Evolutionary conservation across 2,329 filamentous ascomycete species (phyloP).

Genomic region (Aspergillus tamarii): DNA sequence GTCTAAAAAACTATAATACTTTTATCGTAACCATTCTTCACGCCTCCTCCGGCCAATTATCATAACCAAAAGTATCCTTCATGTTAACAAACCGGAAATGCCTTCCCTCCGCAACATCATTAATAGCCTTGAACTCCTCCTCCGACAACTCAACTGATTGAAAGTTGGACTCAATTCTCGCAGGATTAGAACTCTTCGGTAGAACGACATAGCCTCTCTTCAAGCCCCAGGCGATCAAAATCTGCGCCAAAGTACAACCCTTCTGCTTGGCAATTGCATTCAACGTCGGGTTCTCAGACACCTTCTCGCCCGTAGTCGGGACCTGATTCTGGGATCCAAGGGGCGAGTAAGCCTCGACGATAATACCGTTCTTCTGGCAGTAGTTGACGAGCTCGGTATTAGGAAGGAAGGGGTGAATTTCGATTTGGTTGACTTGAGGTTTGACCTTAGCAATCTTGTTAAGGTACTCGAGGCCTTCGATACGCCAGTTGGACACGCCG

Average conservation of each 20-base stretch:
- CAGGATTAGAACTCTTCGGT: constrained; percentile 70
- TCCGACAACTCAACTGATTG: constrained; percentile 62
- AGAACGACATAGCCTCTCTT: constrained; percentile 68
- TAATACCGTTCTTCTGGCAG: constrained; percentile 44
- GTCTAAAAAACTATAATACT: not conserved
- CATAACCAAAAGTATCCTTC: constrained; percentile 78
- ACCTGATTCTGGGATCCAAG: constrained; percentile 70
- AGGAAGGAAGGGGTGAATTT: constrained; percentile 52
- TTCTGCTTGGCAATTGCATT: constrained; percentile 62
- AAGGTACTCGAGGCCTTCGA: constrained; percentile 53
- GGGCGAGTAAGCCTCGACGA: constrained; percentile 49
- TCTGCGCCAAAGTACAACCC: constrained; percentile 62
- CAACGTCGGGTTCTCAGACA: constrained; percentile 61
- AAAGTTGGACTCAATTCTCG: constrained; percentile 70
- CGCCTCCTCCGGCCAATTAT: constrained; percentile 67
- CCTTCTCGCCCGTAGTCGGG: constrained; percentile 68
- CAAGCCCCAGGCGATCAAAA: constrained; percentile 68
- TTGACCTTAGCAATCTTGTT: constrained; percentile 46
- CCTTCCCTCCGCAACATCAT: constrained; percentile 66
- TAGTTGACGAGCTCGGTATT: constrained; percentile 48
- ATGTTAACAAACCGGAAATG: constrained; percentile 77
- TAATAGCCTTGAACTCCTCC: constrained; percentile 62
- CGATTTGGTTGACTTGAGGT: constrained; percentile 50
- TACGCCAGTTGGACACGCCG: constrained; percentile 75
- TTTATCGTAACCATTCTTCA: not conserved